Evolutionary conservation across 768 basidiomycete species (phyloP), one percentile per base, ranked within the genome.

Genomic region (Boletus insuetus): DNA sequence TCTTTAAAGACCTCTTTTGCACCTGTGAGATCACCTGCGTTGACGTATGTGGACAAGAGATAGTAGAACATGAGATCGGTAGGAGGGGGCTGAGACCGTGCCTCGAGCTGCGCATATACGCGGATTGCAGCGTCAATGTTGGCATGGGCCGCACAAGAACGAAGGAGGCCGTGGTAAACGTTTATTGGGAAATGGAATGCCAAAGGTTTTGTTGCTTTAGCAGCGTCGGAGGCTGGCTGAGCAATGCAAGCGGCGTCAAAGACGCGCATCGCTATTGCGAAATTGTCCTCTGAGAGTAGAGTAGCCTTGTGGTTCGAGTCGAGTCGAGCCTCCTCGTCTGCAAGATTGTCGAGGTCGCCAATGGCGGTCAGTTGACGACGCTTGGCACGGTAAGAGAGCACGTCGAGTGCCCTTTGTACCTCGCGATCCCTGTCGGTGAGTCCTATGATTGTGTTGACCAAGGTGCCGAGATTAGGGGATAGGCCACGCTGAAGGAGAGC

Each of bases 351-450:
- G 11, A 48, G 39, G 42, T 64, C 47, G 0, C 35, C 42, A 14
- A 46, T 3, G 29, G 51, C 13, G 11, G 41, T 35, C 42, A 64
- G 20, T 6, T 64, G 58, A 0, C 70, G 69, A 14, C 76, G 73
- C 49, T 76, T 75, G 35, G 71, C 56, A 22, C 79, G 75, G n/a
- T 61, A 61, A 37, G 82, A 74, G 31, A 86, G 65, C 4, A 73
- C 58, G 6, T 70, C 62, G 22, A 84, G 75, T 1, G 77, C 73
- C 16, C 65, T 65, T 37, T 77, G 71, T 2, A 91, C 77, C 63
- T 94, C 91, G 4, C 71, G 61, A 61, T 93, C 90, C 39, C 93
- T 84, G 26, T 77, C 71, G 5, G 82, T 80, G 53, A 94, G 79
- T 0, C 82, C 82, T 0, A 68, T 58, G 52, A 96, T 82, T 43